phyloP scores from a whole-genome alignment of 345 rosid species.

The Eucalyptus cloeziana region DNA sequence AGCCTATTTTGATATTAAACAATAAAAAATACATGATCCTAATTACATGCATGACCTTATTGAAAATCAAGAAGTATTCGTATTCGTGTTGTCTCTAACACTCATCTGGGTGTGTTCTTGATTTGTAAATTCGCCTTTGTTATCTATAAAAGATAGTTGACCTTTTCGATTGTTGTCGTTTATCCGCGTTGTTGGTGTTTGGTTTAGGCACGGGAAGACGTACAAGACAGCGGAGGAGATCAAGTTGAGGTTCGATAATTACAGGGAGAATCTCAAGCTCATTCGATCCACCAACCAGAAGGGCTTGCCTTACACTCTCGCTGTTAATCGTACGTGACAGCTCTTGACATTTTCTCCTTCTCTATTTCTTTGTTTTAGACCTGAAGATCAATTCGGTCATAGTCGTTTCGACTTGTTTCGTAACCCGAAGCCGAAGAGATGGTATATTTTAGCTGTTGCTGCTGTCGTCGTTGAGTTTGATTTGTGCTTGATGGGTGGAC shows the following conservation, averaged over 20 bases:
- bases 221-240: slow-evolving; percentile 64
- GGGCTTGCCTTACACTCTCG: slow-evolving; percentile 55
- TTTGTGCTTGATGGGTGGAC: background rate
- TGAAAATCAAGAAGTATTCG: background rate
- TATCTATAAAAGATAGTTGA: background rate
- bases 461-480: background rate
- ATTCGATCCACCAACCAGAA: slow-evolving; percentile 67
- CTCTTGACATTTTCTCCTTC: background rate
- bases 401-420: background rate
- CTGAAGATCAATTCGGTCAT: background rate
- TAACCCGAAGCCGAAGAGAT: background rate
- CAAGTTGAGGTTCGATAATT: slow-evolving; percentile 56
- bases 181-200: background rate
- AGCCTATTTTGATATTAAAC: background rate
- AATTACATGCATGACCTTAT: no score
- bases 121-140: background rate
- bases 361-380: background rate
- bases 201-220: slow-evolving; percentile 51
- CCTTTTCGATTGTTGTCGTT: background rate
- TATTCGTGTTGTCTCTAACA: background rate
- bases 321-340: slow-evolving; percentile 42
- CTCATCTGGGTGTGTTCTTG: background rate
- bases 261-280: slow-evolving; percentile 56
- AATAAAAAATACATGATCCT: background rate
- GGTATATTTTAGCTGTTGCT: background rate